These are phyloP conservation scores for Rhodomyrtus psidioides DNA, from an alignment of 441 rosid genomes.

Conservation along the genomic window DNA sequence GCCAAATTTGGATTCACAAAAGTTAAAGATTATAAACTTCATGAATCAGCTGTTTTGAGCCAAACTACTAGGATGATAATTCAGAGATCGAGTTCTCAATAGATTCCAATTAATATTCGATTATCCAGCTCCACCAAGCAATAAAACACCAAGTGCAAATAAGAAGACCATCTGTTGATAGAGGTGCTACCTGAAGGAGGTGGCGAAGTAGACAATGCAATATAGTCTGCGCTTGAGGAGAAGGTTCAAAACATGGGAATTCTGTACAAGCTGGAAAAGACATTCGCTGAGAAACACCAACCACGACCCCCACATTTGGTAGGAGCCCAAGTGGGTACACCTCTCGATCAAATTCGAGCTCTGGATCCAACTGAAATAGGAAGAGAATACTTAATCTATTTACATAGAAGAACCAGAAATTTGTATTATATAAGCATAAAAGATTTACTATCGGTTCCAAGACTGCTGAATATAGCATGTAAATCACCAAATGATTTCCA, in stretches of 20 bases:
- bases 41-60: not conserved
- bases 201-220: conserved; percentile 93
- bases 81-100: not conserved
- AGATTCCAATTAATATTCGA: not conserved
- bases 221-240: conserved; percentile 98
- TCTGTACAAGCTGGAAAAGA: conserved; percentile 94
- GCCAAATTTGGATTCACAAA: not conserved
- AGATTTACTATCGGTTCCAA: not conserved
- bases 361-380: conserved; percentile 84
- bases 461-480: not conserved
- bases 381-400: not conserved
- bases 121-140: not conserved
- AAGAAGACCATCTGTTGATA: not conserved
- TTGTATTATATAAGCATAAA: not conserved
- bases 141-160: not conserved
- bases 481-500: not conserved
- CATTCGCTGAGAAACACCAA: conserved; percentile 95
- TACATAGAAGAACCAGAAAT: not conserved
- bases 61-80: not conserved
- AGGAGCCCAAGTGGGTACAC: conserved; percentile 95
- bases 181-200: conserved; percentile 79
- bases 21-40: not conserved
- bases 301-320: conserved; percentile 95
- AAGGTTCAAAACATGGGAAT: conserved; percentile 95
- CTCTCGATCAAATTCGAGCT: conserved; percentile 97